A percentile compares a stretch with the other conserved stretches of the same genome.
Evolutionary conservation across 2,329 filamentous ascomycete genomes (phyloP).

Genomic region (Pseudogymnoascus sp.): DNA sequence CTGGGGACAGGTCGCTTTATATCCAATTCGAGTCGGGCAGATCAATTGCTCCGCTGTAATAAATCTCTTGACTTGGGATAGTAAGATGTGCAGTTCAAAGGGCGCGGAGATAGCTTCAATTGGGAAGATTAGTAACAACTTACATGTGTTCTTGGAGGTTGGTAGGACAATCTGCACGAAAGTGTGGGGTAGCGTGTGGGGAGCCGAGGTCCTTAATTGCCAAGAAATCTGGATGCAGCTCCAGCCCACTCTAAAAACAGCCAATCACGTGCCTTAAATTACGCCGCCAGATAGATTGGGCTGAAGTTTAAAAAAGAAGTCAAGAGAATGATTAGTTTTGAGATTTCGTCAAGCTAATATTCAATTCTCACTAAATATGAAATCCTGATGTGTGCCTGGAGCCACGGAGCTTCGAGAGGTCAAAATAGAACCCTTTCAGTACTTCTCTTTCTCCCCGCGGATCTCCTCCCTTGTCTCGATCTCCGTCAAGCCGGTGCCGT

Average conservation of each 20-base stretch:
- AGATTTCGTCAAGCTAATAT: background rate
- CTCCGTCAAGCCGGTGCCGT: background rate
- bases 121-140: background rate
- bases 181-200: slow-evolving; percentile 4
- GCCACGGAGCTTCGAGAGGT: background rate
- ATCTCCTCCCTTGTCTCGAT: background rate
- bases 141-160: background rate
- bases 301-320: background rate
- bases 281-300: background rate
- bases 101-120: background rate
- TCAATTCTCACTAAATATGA: slow-evolving; percentile 3
- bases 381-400: background rate
- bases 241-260: background rate
- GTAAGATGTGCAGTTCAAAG: slow-evolving; percentile 1
- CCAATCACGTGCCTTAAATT: background rate
- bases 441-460: background rate
- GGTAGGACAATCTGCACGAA: background rate
- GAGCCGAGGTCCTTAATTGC: background rate
- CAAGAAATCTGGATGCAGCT: background rate
- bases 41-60: background rate
- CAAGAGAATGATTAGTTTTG: background rate
- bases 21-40: background rate
- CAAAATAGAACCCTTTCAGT: background rate
- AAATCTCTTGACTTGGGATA: background rate
- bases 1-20: background rate